phyloP scores from a whole-genome alignment of 306 rosid genomes.

The Cyclanthera cordifolia region DNA sequence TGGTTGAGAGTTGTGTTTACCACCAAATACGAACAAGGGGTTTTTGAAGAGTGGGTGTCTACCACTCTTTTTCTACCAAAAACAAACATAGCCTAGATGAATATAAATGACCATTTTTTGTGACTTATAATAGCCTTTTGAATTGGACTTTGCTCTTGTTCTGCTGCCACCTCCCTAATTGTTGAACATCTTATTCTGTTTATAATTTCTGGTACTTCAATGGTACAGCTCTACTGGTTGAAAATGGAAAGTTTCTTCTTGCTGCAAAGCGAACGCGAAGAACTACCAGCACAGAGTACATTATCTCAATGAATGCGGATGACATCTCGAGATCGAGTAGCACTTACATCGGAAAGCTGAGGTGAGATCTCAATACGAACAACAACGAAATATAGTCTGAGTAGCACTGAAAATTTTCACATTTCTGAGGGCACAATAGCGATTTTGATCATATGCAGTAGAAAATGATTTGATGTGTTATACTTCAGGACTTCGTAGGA shows the following conservation, averaged over 20 bases:
- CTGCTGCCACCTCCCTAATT: not conserved
- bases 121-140: not conserved
- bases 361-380: slow-evolving; percentile 32
- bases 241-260: slow-evolving; percentile 90
- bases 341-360: slow-evolving; percentile 80
- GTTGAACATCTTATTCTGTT: not conserved
- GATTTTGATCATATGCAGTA: not conserved
- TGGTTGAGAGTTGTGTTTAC: too few species aligned
- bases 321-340: slow-evolving; percentile 75
- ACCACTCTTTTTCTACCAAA: too few species aligned
- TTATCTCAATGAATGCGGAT: slow-evolving; percentile 56
- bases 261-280: slow-evolving; percentile 74
- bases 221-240: slow-evolving; percentile 22
- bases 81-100: too few species aligned
- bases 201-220: not conserved
- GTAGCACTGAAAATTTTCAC: not conserved
- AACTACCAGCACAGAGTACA: slow-evolving; percentile 77
- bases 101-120: not conserved
- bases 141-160: not conserved
- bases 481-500: not conserved
- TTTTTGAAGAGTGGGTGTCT: too few species aligned
- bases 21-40: too few species aligned
- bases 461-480: not conserved
- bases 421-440: not conserved
- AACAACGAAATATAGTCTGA: not conserved